Base-by-base conservation (phyloP, 305 asterid species). In the Fraxinus velutina region DNA sequence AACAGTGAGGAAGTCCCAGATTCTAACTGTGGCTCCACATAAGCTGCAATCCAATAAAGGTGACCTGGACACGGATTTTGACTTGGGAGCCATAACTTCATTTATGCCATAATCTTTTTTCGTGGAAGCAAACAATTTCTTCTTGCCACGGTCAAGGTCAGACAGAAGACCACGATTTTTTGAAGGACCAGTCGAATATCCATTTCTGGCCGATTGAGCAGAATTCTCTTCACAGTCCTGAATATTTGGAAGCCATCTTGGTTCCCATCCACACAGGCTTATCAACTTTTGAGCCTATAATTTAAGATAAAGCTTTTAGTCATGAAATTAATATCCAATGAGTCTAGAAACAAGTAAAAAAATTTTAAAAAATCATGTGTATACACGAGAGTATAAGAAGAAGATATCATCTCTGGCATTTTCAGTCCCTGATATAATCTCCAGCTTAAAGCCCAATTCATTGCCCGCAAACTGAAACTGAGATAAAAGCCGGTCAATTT, bases 261-360 rank as follows among this genome's bases (percentile, higher is more conserved):
- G 97, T 83, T 96, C 99, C 99, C 99, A 96, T 85, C 99, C 99
- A 86, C 99, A 96, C 39, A 96, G 92, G 87, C 99, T 96, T 83
- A 94, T 92, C 84, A 96, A 81, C 90, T 93, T 96, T 85, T 94
- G 98, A 76, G 97, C 97, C 98, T 96, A 88, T 85, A 89, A 87
- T 79, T 73, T 37, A 66, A 83, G 6, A n/a, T 17, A 79, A 79
- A 66, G 17, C 62, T 36, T 22, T 33, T 73, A 78, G 60, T 78
- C 74, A 77, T 74, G 80, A 60, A 44, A 24, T 7, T 72, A 72
- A 77, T 32, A 77, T 86, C 50, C 36, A 77, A 78, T 24, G 10
- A 57, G 37, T 6, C 32, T 29, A 42, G 27, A n/a, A 78, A 85
- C 7, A 84, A 73, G 78, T 79, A 12, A 62, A 82, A 57, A 27